Conservation (phyloP, 805 yeast species). For the Saccharomyces eubayanus region DNA sequence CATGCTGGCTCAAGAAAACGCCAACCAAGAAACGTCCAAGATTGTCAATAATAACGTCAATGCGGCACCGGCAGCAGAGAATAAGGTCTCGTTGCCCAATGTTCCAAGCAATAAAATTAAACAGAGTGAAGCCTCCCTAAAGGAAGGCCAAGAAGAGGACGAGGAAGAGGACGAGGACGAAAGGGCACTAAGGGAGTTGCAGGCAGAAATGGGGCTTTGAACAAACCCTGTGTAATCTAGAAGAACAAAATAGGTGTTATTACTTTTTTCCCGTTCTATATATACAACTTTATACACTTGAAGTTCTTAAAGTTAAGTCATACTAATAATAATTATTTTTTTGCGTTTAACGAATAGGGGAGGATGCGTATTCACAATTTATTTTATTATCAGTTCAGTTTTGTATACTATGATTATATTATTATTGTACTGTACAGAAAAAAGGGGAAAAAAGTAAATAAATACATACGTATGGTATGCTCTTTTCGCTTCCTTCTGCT, state of each 20-base stretch:
- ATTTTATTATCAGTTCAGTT: background rate
- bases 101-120: conserved; percentile 34
- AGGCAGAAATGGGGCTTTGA: conserved; percentile 79
- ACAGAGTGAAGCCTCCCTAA: conserved; percentile 4
- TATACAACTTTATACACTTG: background rate
- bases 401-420: background rate
- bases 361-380: background rate
- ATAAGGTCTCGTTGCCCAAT: conserved; percentile 37
- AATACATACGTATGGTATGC: background rate
- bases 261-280: background rate
- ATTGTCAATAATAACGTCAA: conserved; percentile 1
- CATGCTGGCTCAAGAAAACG: conserved; percentile 73
- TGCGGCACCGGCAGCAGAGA: conserved; percentile 4
- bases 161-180: conserved; percentile 75
- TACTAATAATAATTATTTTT: background rate
- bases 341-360: background rate
- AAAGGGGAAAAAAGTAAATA: background rate
- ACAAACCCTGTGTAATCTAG: background rate
- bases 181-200: conserved; percentile 68
- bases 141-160: conserved; percentile 10
- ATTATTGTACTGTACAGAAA: background rate
- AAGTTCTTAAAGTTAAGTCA: background rate
- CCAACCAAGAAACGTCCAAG: conserved; percentile 12
- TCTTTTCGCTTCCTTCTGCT: background rate
- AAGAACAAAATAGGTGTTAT: background rate